Conservation (phyloP, 208 protist genomes). For the Crithidia thermophila region DNA sequence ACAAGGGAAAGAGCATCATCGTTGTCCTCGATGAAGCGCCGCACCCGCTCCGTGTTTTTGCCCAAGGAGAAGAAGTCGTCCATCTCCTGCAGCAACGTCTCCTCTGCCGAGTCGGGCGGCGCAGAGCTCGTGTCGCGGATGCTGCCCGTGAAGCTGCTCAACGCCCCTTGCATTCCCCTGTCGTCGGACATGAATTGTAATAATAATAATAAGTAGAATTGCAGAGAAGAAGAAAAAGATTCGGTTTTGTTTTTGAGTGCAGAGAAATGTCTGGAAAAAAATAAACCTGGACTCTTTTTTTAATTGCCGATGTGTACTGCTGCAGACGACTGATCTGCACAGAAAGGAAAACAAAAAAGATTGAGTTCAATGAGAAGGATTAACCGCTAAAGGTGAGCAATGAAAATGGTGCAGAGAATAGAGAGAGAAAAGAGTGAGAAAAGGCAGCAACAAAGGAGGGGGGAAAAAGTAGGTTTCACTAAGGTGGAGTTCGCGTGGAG, state of each 20-base stretch:
- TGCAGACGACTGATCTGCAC: no score
- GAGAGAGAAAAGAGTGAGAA: no score
- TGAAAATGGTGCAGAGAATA: no score
- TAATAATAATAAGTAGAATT: background rate
- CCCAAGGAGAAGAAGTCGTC: conserved; percentile 72
- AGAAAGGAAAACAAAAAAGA: no score
- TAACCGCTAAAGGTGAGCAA: no score
- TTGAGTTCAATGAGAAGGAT: no score
- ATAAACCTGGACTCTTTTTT: no score
- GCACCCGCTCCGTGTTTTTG: conserved; percentile 63
- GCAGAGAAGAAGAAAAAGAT: background rate
- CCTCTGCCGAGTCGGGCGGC: background rate
- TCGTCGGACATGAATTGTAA: background rate
- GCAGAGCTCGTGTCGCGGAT: background rate
- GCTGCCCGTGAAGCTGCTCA: background rate
- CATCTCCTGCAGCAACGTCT: conserved; percentile 47
- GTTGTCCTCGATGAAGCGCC: conserved; percentile 61
- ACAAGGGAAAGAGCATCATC: conserved; percentile 34
- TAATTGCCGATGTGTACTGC: no score
- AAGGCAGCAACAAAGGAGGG: no score
- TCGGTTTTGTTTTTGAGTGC: background rate
- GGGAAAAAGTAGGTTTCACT: no score
- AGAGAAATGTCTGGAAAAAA: no score
- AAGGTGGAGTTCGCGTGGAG: no score
- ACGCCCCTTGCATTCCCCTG: background rate